Percentiles rank a stretch among this genome's conserved stretches.
Conservation (phyloP, 2,329 filamentous ascomycete genomes). For the Pezicula radicicola region DNA sequence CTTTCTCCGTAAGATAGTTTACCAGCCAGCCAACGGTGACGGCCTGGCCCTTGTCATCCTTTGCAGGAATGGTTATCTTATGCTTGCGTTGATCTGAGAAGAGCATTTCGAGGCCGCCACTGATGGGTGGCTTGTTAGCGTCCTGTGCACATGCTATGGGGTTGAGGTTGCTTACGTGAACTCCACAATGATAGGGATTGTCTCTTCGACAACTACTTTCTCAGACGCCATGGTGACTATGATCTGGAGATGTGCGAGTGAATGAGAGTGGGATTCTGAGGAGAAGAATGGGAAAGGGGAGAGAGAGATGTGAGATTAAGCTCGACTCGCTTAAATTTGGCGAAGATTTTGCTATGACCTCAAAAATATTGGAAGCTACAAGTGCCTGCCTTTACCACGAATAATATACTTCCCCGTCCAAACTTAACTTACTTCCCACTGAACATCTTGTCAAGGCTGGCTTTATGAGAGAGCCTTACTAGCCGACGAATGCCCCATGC, state of each 20-base stretch:
- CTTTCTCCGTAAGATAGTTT: constrained; percentile 70
- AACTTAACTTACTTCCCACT: too few species aligned
- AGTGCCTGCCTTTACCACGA: too few species aligned
- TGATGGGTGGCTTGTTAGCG: constrained; percentile 31
- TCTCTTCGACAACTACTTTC: constrained; percentile 19
- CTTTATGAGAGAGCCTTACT: too few species aligned
- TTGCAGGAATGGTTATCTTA: constrained; percentile 63
- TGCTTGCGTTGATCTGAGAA: constrained; percentile 82
- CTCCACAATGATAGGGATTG: constrained; percentile 65
- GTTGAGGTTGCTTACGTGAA: constrained; percentile 44
- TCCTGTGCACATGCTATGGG: neutral
- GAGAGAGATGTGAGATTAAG: neutral
- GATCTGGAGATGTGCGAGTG: neutral
- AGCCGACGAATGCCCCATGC: too few species aligned
- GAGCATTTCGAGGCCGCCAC: constrained; percentile 91
- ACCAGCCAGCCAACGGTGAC: constrained; percentile 76
- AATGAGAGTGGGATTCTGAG: neutral
- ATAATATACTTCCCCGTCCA: too few species aligned
- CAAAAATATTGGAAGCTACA: neutral
- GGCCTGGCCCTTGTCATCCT: constrained; percentile 54
- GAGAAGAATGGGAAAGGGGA: neutral
- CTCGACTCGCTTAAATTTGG: neutral
- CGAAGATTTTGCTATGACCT: neutral
- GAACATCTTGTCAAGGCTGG: too few species aligned
- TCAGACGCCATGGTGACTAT: constrained; percentile 13